Evolutionary conservation across 306 rosid species (phyloP), one percentile per base, ranked within the genome.

Genomic region (Pueraria montana): DNA sequence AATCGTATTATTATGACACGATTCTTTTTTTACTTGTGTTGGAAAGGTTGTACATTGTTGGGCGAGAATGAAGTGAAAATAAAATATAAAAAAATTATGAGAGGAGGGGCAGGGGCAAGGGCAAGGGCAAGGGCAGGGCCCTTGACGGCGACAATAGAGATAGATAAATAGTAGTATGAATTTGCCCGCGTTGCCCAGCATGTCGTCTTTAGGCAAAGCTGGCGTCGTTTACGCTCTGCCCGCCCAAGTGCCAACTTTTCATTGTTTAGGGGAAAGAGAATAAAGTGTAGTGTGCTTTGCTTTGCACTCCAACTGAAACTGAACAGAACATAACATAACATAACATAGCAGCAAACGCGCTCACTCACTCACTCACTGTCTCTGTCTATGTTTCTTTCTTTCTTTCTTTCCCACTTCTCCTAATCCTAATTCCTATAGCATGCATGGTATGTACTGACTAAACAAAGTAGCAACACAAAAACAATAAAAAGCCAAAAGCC

Each of bases 171-270:
- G 4, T 11, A 30, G 46, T 3, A 62, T 27, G 14, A 2, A 61
- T 13, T 6, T 67, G 73, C 73, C 93, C 92, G 81, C 49, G 65
- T 78, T 82, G 81, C 86, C 89, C 89, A 11, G 68, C 8, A 63
- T 30, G 80, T 78, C 55, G 87, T 84, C 16, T 77, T 30, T 27
- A 59, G 49, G 30, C 34, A 67, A 55, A 88, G 52, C 30, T 81
- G 69, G 79, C 82, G 88, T 90, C 92, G 90, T 90, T 90, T 90
- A 87, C 38, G 69, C 76, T 85, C 82, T 74, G 86, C 87, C 91
- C 87, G 76, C 13, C 40, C 56, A 2, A 55, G 7, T 45, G 59
- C 65, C 56, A 18, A 76, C 42, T 76, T 43, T 56, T 13, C 14
- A 38, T 74, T 21, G 50, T n/a, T 5, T 1, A 53, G 58, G 11